Evolutionary conservation across 352 stramenopile genomes (phyloP).

Genomic region (Globisporangium recalcitrans): DNA sequence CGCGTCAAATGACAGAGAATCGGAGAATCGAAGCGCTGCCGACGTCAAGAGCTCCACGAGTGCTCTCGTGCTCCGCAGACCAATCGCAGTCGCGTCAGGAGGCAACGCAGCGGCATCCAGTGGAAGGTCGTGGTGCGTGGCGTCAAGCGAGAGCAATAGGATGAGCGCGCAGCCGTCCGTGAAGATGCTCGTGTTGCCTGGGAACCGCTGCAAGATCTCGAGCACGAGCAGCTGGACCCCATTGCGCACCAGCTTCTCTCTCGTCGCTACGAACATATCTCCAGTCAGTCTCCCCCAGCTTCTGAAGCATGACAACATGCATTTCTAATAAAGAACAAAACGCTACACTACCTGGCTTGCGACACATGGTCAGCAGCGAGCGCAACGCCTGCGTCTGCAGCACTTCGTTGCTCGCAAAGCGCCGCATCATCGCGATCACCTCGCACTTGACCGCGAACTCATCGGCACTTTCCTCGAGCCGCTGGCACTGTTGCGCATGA

Average conservation of each 20-base stretch:
- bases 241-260: constrained; percentile 22
- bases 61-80: constrained; percentile 3
- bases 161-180: constrained; percentile 21
- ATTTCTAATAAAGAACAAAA: background rate
- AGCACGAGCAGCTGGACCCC: constrained; percentile 22
- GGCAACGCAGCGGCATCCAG: background rate
- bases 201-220: constrained; percentile 21
- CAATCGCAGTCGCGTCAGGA: background rate
- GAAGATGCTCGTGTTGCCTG: constrained; percentile 18
- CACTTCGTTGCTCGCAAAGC: constrained; percentile 21
- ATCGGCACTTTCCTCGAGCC: constrained; percentile 10
- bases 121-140: background rate
- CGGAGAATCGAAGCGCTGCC: background rate
- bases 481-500: constrained; percentile 3
- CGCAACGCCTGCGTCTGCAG: constrained; percentile 23
- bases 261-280: constrained; percentile 2
- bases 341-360: constrained; percentile 8
- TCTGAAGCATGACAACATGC: background rate
- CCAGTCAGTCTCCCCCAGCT: background rate
- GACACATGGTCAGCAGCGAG: constrained; percentile 13
- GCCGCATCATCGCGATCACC: constrained; percentile 21
- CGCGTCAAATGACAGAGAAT: background rate
- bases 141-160: constrained; percentile 9
- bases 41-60: constrained; percentile 10
- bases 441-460: constrained; percentile 25